Evolutionary conservation across 2,329 filamentous ascomycete species (phyloP).

Genomic region (Helotiales sp.): DNA sequence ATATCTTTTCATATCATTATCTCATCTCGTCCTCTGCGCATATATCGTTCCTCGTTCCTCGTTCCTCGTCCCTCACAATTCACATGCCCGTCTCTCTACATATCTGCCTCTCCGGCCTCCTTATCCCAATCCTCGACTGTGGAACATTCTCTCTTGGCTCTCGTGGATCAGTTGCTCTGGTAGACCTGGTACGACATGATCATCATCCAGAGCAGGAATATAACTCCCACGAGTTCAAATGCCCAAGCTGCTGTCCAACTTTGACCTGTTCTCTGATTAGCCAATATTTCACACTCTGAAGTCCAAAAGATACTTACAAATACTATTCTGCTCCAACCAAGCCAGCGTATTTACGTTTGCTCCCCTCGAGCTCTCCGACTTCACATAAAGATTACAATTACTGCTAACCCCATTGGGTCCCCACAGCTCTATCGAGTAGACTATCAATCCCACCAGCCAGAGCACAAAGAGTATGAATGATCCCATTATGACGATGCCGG

Average conservation of each 20-base stretch:
- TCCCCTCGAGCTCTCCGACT: constrained; percentile 49
- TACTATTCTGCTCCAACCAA: constrained; percentile 62
- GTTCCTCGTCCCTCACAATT: not conserved
- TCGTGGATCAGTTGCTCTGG: constrained; percentile 24
- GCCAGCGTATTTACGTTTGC: constrained; percentile 57
- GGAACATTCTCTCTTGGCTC: not conserved
- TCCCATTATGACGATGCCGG: constrained; percentile 65
- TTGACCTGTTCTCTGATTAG: constrained; percentile 46
- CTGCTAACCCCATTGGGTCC: constrained; percentile 59
- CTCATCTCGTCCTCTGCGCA: not conserved
- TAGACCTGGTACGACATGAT: constrained; percentile 66
- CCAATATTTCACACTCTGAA: not conserved
- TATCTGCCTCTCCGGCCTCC: too few relatives aligned
- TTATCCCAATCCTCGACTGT: too few relatives aligned
- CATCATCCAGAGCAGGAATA: constrained; percentile 69
- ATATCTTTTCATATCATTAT: not conserved
- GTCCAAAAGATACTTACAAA: constrained; percentile 51
- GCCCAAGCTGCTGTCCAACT: constrained; percentile 66
- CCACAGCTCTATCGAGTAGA: constrained; percentile 63
- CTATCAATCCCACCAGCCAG: constrained; percentile 66
- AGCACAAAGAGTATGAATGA: constrained; percentile 66
- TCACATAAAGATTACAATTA: constrained; percentile 60
- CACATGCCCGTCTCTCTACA: too few relatives aligned
- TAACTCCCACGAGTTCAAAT: constrained; percentile 57
- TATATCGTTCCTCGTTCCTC: not conserved